Conservation (phyloP, 169 alveolate genomes). For the Eimeria necatrix region DNA sequence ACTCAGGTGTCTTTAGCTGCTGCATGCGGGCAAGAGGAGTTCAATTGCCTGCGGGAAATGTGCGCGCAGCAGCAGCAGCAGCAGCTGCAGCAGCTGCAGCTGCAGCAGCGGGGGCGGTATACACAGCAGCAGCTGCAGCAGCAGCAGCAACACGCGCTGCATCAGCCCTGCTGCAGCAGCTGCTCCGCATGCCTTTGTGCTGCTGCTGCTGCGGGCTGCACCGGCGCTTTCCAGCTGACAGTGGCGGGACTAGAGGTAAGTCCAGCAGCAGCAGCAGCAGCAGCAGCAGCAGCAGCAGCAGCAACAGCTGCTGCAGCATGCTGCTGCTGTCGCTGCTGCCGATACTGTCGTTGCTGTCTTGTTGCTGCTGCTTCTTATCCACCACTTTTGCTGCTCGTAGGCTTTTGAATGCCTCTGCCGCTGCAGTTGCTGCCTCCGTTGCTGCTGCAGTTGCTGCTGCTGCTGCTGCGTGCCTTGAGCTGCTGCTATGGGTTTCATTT, state of each 20-base stretch:
- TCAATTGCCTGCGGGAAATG: background rate
- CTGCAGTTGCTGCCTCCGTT: background rate
- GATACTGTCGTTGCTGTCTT: background rate
- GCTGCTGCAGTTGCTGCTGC: background rate
- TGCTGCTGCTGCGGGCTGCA: constrained; percentile 39
- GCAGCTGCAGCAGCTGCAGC: constrained; percentile 35
- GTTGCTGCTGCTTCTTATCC: background rate
- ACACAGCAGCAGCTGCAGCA: constrained; percentile 9
- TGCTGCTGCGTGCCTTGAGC: background rate
- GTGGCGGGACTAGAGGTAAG: constrained; percentile 55
- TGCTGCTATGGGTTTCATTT: too few species aligned
- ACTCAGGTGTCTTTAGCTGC: background rate
- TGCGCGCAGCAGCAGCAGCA: constrained; percentile 39
- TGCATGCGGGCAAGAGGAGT: background rate
- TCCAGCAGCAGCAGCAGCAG: background rate
- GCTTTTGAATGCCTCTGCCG: background rate
- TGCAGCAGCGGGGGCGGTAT: constrained; percentile 9
- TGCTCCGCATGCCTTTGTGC: constrained; percentile 57
- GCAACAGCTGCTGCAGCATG: background rate
- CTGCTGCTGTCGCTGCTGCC: background rate
- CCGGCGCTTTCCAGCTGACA: background rate
- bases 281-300: background rate
- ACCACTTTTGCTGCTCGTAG: background rate
- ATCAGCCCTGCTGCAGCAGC: constrained; percentile 59
- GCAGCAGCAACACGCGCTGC: constrained; percentile 48